Base-by-base conservation (phyloP, 305 asterid species). In the Fraxinus sp. region DNA sequence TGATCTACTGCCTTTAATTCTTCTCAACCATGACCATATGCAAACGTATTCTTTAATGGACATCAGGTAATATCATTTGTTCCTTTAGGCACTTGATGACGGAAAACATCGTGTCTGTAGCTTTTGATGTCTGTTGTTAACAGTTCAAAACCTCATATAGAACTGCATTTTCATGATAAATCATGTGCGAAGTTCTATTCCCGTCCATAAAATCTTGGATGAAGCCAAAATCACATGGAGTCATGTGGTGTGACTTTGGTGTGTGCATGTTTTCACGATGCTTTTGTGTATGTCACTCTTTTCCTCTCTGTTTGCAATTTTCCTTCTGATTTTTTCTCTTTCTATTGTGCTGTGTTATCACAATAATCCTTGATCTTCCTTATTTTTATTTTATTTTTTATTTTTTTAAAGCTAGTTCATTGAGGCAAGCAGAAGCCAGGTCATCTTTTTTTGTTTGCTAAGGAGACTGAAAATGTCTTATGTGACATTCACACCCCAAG, bases 21-120 rank as follows among this genome's bases (percentile, higher is more conserved):
- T 97, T 82, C 95, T 97, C 87, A 97, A 97, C 90, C 99, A 97
- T 83, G 99, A 97, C 83, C 99, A 97, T 87, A 97, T 97, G 99
- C 99, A 97, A 90, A 93, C 99, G 36, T 97, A 97, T 87, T 91
- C 98, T 83, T 92, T 97, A 80, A 97, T 97, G 98, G 99, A 97
- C 91, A 93, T 97, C 86, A 97, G 99, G 99, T 97, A 82, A 85
- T 66, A 7, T 49, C 41, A 81, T 49, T 76, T 74, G 24, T 73
- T 78, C 62, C 62, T 52, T 10, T 76, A 35, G 68, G 83, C 76
- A 24, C 24, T 77, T 82, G 78, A 35, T 71, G 70, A 24, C 59
- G 13, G 75, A 83, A 80, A 36, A 46, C 80, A 64, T 22, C 66
- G 35, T 41, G 55, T 39, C 13, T 46, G 28, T 18, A 64, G 66